Percentiles rank a stretch among this genome's conserved stretches.
Conservation (phyloP, 345 rosid species). For the Gossypium australe region DNA sequence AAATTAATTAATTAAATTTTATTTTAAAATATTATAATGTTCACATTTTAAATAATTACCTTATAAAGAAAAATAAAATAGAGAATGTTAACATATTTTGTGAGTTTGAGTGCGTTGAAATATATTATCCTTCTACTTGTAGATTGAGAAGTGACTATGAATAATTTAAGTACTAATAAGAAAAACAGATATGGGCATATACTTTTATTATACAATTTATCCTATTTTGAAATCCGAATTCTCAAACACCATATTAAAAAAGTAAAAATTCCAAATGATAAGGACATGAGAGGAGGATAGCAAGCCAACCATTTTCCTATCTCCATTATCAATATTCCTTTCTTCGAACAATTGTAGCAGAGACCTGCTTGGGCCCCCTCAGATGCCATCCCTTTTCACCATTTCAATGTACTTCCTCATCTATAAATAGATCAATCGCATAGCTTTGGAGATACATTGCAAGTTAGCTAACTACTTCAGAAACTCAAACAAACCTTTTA, state of each 20-base stretch:
- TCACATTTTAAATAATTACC: too few relatives aligned
- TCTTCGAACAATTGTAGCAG: neutral
- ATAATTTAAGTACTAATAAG: too few relatives aligned
- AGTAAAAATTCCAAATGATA: slow-evolving; percentile 17
- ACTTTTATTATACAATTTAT: too few relatives aligned
- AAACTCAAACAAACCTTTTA: neutral
- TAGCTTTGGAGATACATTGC: neutral
- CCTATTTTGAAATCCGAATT: too few relatives aligned
- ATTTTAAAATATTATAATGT: too few relatives aligned
- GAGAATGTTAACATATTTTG: too few relatives aligned
- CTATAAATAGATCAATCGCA: slow-evolving; percentile 38
- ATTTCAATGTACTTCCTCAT: neutral
- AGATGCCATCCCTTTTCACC: neutral
- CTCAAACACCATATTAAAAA: too few relatives aligned
- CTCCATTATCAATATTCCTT: slow-evolving; percentile 46
- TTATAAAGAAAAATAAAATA: too few relatives aligned
- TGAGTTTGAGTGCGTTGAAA: too few relatives aligned
- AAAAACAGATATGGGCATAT: too few relatives aligned
- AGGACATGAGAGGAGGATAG: slow-evolving; percentile 60
- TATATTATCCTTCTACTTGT: fast-evolving
- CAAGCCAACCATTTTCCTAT: slow-evolving; percentile 25
- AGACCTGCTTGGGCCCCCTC: slow-evolving; percentile 7
- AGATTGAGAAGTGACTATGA: too few relatives aligned
- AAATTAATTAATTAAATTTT: too few relatives aligned
- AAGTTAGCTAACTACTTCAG: neutral